These are phyloP conservation scores for Mediolabrus comicus DNA, from an alignment of 108 stramenopile genomes.

Conservation along the genomic window DNA sequence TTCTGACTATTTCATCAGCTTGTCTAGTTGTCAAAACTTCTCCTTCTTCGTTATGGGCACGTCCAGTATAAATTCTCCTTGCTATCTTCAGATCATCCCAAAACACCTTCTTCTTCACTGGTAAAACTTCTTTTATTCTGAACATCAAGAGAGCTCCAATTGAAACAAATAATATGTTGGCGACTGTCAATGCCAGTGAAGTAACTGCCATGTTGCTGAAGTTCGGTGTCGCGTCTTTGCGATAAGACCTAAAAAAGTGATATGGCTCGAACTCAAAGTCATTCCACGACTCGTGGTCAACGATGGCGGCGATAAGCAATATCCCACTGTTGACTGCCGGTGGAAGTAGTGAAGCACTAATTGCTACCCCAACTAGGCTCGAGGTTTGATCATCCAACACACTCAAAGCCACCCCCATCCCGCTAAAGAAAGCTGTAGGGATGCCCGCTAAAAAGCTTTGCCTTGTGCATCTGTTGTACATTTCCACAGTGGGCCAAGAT, in stretches of 20 bases:
- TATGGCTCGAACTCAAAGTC: too few relatives aligned
- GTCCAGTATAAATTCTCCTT: slow-evolving; percentile 20
- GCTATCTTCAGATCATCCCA: slow-evolving; percentile 36
- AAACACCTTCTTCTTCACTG: slow-evolving; percentile 34
- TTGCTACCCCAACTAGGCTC: slow-evolving; percentile 82
- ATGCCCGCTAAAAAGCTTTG: slow-evolving; percentile 22
- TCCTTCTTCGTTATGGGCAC: background rate
- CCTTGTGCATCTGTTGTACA: background rate
- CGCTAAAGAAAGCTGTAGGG: slow-evolving; percentile 79
- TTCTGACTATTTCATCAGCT: background rate
- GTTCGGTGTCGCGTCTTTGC: too few relatives aligned
- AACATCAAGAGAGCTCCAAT: slow-evolving; percentile 24
- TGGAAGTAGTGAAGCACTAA: slow-evolving; percentile 83
- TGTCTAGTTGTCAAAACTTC: background rate
- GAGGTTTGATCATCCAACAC: slow-evolving; percentile 76
- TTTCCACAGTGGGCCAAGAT: background rate
- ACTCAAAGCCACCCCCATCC: slow-evolving; percentile 83
- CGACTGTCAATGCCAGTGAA: slow-evolving; percentile 16
- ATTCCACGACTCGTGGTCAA: background rate
- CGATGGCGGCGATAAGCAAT: background rate
- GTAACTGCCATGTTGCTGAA: too few relatives aligned
- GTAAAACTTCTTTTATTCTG: slow-evolving; percentile 34
- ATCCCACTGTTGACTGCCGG: slow-evolving; percentile 59
- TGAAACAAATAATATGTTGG: slow-evolving; percentile 17
- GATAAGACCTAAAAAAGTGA: too few relatives aligned